Conservation (phyloP, 192 early-diverging fungal genomes). For the Umbelopsis sp. region DNA sequence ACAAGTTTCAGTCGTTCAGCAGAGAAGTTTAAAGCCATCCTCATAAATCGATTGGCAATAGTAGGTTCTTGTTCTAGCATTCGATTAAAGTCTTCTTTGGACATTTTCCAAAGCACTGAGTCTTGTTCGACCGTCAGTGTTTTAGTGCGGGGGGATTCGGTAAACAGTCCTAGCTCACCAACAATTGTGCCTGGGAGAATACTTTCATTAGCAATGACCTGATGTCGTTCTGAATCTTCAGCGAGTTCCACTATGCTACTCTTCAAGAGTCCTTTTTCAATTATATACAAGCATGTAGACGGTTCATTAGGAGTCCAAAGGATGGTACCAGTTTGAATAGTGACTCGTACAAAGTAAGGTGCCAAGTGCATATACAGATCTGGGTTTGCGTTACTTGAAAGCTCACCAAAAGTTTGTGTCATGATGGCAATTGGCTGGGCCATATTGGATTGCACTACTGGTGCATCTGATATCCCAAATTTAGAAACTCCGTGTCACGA, state of each 20-base stretch:
- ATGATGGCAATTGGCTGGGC: conserved; percentile 57
- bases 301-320: conserved; percentile 70
- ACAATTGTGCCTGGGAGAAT: conserved; percentile 91
- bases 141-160: conserved; percentile 44
- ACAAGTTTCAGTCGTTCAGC: conserved; percentile 57
- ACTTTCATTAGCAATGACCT: conserved; percentile 60
- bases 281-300: conserved; percentile 67
- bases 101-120: conserved; percentile 75
- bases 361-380: conserved; percentile 62
- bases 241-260: conserved; percentile 19
- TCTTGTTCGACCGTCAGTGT: conserved; percentile 64
- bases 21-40: conserved; percentile 74
- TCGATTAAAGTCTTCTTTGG: conserved; percentile 62
- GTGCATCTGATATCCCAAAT: conserved; percentile 2
- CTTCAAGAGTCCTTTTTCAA: conserved; percentile 75
- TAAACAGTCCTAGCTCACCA: conserved; percentile 86
- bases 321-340: conserved; percentile 51
- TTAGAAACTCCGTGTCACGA: conserved; percentile 5
- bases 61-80: conserved; percentile 70
- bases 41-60: conserved; percentile 75
- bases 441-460: conserved; percentile 35
- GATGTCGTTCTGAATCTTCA: conserved; percentile 32
- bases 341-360: conserved; percentile 65
- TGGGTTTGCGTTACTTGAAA: conserved; percentile 43
- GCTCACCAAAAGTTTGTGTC: conserved; percentile 66